Conservation (phyloP, 768 basidiomycete genomes). For the Agrocybe praecox region DNA sequence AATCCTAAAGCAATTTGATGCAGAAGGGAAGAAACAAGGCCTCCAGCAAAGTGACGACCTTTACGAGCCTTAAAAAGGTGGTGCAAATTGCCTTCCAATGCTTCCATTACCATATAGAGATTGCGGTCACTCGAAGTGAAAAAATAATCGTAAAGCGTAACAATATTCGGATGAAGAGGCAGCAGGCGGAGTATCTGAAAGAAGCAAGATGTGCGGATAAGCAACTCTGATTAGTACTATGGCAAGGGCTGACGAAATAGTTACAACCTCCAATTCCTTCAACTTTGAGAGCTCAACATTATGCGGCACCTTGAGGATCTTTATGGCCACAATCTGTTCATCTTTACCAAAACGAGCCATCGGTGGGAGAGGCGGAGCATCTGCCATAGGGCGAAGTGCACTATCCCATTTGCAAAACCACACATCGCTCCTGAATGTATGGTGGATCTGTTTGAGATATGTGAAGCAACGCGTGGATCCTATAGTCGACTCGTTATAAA, state of each 20-base stretch:
- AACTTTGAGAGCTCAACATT: background rate
- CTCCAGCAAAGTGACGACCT: conserved; percentile 86
- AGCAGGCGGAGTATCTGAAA: conserved; percentile 87
- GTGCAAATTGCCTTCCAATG: conserved; percentile 98
- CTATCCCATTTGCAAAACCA: conserved; percentile 93
- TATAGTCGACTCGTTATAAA: conserved; percentile 23
- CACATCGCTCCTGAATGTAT: conserved; percentile 92
- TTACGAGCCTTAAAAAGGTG: conserved; percentile 93
- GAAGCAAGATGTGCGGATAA: background rate
- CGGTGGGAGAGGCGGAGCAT: conserved; percentile 3
- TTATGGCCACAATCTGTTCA: conserved; percentile 6
- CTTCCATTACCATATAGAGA: conserved; percentile 95
- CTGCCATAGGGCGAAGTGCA: conserved; percentile 1
- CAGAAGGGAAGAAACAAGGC: conserved; percentile 89
- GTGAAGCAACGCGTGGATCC: conserved; percentile 82
- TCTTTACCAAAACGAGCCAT: conserved; percentile 7
- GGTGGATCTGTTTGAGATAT: conserved; percentile 89
- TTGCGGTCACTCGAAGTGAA: conserved; percentile 66
- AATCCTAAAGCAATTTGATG: conserved; percentile 85
- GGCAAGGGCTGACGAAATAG: background rate
- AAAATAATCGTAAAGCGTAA: conserved; percentile 95
- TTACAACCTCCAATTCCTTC: conserved; percentile 9
- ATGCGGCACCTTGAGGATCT: background rate
- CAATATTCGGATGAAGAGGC: conserved; percentile 89
- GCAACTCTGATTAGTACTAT: too few relatives aligned